Evolutionary conservation across 2,329 filamentous ascomycete genomes (phyloP), one percentile per base, ranked within the genome.

Genomic region (Ophiostoma piceae): DNA sequence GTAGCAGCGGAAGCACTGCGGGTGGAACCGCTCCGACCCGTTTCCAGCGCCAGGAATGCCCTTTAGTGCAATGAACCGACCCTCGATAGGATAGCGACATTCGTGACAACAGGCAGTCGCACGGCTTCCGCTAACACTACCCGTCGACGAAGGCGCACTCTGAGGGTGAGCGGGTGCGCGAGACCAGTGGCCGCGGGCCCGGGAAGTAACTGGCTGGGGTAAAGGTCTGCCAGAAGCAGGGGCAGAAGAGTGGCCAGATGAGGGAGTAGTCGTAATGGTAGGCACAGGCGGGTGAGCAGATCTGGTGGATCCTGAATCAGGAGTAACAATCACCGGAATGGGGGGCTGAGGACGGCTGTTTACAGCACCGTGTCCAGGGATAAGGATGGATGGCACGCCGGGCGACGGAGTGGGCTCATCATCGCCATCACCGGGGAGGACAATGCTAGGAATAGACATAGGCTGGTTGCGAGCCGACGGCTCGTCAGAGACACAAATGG

Each of bases 1-100:
- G 78, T 92, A 90, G 81, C 95, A 99, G 62, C 87, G 85, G 81
- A 99, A 98, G 79, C 95, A 99, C 73, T 93, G 88, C 0, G 95
- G 94, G 75, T 99, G 95, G 78, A 98, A 98, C 26, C 94, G 90
- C 75, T 88, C 85, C 3, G 80, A 68, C 11, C 71, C 64, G 12
- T 67, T 66, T 11, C 16, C 70, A 12, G 60, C 65, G 7, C 70
- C 70, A 14, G 67, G 32, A 0, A 86, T 84, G 35, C 92, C 92
- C 1, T 88, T 89, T 7, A 97, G 88, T 4, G 90, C 92, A 29
- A 98, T 90, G 73, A 97, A 94, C 70, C 94, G 91, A 2, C 95
- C 95, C 71, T 95, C 88, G 74, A 99, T 98, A 0, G 92, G 89
- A 26, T 90, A 84, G 11, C 88, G 85, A 77, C 95, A 99, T 75